Conservation (phyloP, 371 early-diverging fungal species). For the Mucor sp. region DNA sequence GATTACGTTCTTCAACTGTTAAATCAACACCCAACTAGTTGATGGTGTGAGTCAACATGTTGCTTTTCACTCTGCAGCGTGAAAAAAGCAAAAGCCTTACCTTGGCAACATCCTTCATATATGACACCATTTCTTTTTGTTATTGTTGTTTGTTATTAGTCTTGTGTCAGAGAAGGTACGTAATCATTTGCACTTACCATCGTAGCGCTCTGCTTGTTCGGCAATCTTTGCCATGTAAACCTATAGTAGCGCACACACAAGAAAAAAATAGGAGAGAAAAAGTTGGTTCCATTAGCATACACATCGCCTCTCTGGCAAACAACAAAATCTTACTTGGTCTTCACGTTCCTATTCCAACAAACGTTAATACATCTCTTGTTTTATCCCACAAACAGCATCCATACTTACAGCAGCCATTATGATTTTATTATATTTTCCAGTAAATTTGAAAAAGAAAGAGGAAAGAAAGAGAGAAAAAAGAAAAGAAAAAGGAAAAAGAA, state of each 20-base stretch:
- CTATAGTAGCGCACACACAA: not conserved
- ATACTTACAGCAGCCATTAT: constrained; percentile 20
- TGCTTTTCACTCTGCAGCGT: no score
- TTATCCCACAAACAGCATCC: not conserved
- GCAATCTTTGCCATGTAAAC: constrained; percentile 96
- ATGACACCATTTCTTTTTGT: constrained; percentile 90
- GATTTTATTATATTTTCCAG: not conserved
- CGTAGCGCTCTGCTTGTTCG: constrained; percentile 99
- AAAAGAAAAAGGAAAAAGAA: constrained; percentile 2
- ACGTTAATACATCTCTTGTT: not conserved
- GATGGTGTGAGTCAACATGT: not conserved
- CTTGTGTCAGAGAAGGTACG: not conserved
- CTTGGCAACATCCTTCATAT: constrained; percentile 88
- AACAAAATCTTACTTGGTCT: constrained; percentile 25
- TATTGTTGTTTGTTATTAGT: not conserved
- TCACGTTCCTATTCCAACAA: constrained; percentile 41
- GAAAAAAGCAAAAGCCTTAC: constrained; percentile 20
- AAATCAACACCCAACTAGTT: constrained; percentile 66
- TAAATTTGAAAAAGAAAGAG: not conserved
- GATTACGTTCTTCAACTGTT: constrained; percentile 97
- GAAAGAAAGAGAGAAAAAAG: not conserved
- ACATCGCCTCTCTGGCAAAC: not conserved
- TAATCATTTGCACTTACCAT: constrained; percentile 43
- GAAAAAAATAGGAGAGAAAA: not conserved
- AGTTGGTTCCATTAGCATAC: not conserved